A percentile compares a stretch with the other conserved stretches of the same genome.
Evolutionary conservation across 2,329 filamentous ascomycete genomes (phyloP).

Genomic region (Sporothrix schenckii): DNA sequence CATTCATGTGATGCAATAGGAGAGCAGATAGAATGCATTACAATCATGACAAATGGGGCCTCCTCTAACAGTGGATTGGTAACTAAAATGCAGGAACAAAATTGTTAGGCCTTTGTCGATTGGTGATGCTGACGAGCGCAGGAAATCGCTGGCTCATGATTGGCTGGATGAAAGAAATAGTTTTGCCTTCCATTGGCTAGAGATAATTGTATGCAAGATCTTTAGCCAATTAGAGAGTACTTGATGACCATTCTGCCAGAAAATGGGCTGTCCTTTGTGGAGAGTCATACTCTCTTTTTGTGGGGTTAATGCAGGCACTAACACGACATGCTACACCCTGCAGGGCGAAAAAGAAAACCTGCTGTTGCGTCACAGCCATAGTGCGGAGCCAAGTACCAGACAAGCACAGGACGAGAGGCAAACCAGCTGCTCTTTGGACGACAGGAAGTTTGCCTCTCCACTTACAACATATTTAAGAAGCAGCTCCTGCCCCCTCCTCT

Average conservation of each 20-base stretch:
- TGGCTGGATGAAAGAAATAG: background rate
- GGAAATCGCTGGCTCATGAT: background rate
- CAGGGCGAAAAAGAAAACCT: background rate
- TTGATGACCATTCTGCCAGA: slow-evolving; percentile 30
- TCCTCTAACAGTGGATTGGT: too few relatives aligned
- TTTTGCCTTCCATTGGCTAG: slow-evolving; percentile 14
- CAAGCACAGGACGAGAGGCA: too few relatives aligned
- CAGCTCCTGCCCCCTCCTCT: background rate
- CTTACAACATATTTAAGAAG: slow-evolving; percentile 13
- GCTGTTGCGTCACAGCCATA: slow-evolving; percentile 21
- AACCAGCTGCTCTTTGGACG: background rate
- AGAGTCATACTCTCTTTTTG: slow-evolving; percentile 27
- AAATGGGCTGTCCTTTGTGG: slow-evolving; percentile 29
- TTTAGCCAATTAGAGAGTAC: slow-evolving; percentile 23
- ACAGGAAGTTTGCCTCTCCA: background rate
- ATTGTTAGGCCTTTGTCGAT: background rate
- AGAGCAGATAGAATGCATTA: background rate
- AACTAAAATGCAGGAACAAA: slow-evolving; percentile 13
- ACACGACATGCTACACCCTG: background rate
- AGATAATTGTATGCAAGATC: slow-evolving; percentile 15
- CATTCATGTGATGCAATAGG: background rate
- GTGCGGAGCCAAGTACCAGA: background rate
- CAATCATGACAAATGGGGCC: background rate
- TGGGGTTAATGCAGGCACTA: background rate
- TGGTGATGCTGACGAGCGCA: slow-evolving; percentile 22